Evolutionary conservation across 352 stramenopile genomes (phyloP), one percentile per base, ranked within the genome.

Genomic region (Globisporangium nunn): DNA sequence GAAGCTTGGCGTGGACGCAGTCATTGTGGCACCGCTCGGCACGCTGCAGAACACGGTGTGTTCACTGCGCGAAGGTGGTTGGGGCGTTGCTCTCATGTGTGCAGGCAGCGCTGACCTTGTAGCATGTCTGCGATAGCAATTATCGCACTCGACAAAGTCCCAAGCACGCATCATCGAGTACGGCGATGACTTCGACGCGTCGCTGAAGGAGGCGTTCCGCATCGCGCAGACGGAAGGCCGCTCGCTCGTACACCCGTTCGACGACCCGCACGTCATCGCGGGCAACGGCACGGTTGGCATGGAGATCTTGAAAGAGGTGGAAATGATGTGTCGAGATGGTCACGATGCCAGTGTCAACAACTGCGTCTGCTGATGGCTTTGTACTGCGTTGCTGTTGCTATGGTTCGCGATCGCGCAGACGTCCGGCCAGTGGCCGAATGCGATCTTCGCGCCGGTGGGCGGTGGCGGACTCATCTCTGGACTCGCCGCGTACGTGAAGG

Each of bases 281-380:
- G 97, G 97, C 39, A 97, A 99, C 55, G 97, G 96, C 47, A 99
- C 96, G 0, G 91, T 99, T 59, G 97, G 86, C 48, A 95, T 98
- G 87, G 93, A 97, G 69, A 94, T 96, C 47, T 59, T 96, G 43
- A 87, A 92, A 54, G 81, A 92, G 66, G 74, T 85, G 59, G 6
- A 37, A 37, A 8, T 5, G 33, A 14, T 47, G 7, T 18, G 3
- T 41, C 10, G 41, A 3, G 12, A 10, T 53, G 31, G 6, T 64
- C 23, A 23, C 23, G 23, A 23, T 23, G 23, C 23, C 23, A 23
- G 23, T 23, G 23, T 23, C 23, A 23, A 23, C 23, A 3, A 50
- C 57, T 41, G 41, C 45, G n/a, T 28, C 44, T n/a, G 54, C 14
- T 64, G 1, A 48, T 39, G 12, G 14, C 35, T 41, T 15, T 14